Evolutionary conservation across 1,284 basidiomycete species (phyloP).

Genomic region (Leccinum laetum): DNA sequence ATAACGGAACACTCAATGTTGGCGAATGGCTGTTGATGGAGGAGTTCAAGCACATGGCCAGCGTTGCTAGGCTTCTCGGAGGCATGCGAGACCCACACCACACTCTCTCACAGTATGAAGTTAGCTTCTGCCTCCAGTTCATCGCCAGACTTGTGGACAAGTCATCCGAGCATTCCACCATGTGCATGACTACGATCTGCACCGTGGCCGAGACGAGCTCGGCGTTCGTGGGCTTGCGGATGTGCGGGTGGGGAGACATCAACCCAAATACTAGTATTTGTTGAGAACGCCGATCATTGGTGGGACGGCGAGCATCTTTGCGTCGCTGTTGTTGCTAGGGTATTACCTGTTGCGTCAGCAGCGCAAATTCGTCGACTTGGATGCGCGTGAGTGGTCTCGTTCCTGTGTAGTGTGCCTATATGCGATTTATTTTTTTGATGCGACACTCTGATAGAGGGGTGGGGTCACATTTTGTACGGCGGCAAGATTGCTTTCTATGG

Average conservation of each 20-base stretch:
- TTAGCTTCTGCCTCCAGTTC: conserved; percentile 25
- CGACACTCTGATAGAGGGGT: conserved; percentile 56
- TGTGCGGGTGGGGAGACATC: conserved; percentile 96
- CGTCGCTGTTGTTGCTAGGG: conserved; percentile 52
- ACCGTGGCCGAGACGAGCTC: conserved; percentile 16
- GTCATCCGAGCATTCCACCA: conserved; percentile 18
- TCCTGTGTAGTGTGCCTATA: neutral
- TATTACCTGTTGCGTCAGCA: conserved; percentile 86
- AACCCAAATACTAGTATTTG: conserved; percentile 88
- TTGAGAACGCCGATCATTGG: conserved; percentile 89
- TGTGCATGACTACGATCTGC: conserved; percentile 23
- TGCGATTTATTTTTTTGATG: conserved; percentile 11
- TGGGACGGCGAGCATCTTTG: conserved; percentile 64
- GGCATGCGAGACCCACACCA: conserved; percentile 32
- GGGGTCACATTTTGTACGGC: conserved; percentile 95
- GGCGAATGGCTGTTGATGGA: conserved; percentile 71
- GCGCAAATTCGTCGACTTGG: conserved; percentile 90
- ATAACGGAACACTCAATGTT: conserved; percentile 55
- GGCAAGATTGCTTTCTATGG: conserved; percentile 90
- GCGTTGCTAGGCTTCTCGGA: conserved; percentile 39
- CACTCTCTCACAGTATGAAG: conserved; percentile 32
- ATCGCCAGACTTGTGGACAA: conserved; percentile 18
- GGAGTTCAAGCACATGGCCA: conserved; percentile 50
- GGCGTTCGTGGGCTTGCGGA: conserved; percentile 66
- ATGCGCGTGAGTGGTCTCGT: conserved; percentile 56